Evolutionary conservation across 2,329 filamentous ascomycete genomes (phyloP).

Genomic region (Talaromyces albobiverticillius): DNA sequence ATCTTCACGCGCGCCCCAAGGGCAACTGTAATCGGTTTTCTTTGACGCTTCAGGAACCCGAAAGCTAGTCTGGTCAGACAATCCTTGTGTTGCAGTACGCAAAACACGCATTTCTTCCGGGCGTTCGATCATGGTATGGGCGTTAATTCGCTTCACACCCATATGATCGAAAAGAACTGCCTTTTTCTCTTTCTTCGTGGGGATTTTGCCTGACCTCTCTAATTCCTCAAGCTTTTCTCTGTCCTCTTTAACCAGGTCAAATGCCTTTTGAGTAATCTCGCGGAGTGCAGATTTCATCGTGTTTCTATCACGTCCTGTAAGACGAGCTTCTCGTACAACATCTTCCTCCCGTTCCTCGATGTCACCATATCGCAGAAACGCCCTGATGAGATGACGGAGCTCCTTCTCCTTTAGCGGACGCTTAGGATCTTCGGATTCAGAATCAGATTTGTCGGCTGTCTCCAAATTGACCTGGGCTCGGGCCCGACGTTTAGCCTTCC

Average conservation of each 20-base stretch:
- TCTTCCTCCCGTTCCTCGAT: slow-evolving; percentile 86
- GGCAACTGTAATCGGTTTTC: slow-evolving; percentile 82
- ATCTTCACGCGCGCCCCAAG: slow-evolving; percentile 91
- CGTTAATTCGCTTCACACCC: slow-evolving; percentile 91
- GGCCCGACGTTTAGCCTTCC: slow-evolving; percentile 67
- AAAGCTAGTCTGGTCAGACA: slow-evolving; percentile 72
- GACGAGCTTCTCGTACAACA: slow-evolving; percentile 79
- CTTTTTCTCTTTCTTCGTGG: slow-evolving; percentile 97
- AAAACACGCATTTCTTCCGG: slow-evolving; percentile 85
- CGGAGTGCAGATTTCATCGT: slow-evolving; percentile 72
- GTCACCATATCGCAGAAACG: slow-evolving; percentile 86
- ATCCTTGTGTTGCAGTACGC: slow-evolving; percentile 64
- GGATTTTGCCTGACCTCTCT: slow-evolving; percentile 71
- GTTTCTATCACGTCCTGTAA: slow-evolving; percentile 77
- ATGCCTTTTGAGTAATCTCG: slow-evolving; percentile 72
- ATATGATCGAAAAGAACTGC: slow-evolving; percentile 93
- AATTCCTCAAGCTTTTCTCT: slow-evolving; percentile 58
- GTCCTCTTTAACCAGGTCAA: slow-evolving; percentile 71
- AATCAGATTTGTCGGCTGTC: slow-evolving; percentile 70
- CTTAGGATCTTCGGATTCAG: slow-evolving; percentile 70
- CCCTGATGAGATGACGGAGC: slow-evolving; percentile 83
- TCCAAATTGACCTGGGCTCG: slow-evolving; percentile 62
- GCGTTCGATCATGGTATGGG: slow-evolving; percentile 89
- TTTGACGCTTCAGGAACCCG: slow-evolving; percentile 90
- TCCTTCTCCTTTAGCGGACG: slow-evolving; percentile 92